Percentiles rank a stretch among this genome's conserved stretches.
Evolutionary conservation across 495 filamentous ascomycete species (phyloP).

Genomic region (Astrocystis sublimbata): DNA sequence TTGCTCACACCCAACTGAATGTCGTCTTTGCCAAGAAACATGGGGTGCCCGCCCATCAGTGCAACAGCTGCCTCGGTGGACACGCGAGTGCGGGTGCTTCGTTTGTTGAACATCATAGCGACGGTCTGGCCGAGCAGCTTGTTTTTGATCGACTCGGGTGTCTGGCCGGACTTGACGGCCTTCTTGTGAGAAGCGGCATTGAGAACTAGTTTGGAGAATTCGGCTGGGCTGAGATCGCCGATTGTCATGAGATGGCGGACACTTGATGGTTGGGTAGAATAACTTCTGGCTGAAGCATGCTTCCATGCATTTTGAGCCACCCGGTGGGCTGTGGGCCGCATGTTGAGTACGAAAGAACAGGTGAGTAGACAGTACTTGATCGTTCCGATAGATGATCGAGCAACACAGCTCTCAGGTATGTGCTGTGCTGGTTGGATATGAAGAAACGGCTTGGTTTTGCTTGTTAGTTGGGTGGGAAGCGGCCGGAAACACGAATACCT

Average conservation of each 20-base stretch:
- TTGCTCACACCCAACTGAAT: constrained; percentile 84
- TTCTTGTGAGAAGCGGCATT: constrained; percentile 77
- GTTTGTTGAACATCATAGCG: constrained; percentile 95
- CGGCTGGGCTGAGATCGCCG: constrained; percentile 74
- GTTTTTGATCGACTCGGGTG: constrained; percentile 57
- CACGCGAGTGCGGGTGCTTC: constrained; percentile 87
- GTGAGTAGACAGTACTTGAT: neutral
- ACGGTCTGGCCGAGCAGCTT: constrained; percentile 70
- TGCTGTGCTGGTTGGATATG: neutral
- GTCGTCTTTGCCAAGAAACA: constrained; percentile 93
- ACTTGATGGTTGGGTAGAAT: constrained; percentile 29
- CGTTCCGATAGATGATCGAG: neutral
- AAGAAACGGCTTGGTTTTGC: neutral
- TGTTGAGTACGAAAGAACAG: constrained; percentile 13
- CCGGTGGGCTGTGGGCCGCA: constrained; percentile 24
- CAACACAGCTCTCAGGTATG: neutral
- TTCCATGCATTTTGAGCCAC: constrained; percentile 17
- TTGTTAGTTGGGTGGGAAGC: neutral
- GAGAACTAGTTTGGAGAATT: constrained; percentile 78
- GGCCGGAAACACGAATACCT: neutral
- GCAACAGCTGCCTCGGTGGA: constrained; percentile 87
- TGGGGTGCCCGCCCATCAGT: constrained; percentile 83
- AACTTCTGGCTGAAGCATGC: constrained; percentile 28
- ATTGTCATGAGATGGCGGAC: constrained; percentile 87
- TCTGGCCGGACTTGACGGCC: constrained; percentile 69